Evolutionary conservation across 208 protist species (phyloP).

Genomic region (Wallacemonas sp.): DNA sequence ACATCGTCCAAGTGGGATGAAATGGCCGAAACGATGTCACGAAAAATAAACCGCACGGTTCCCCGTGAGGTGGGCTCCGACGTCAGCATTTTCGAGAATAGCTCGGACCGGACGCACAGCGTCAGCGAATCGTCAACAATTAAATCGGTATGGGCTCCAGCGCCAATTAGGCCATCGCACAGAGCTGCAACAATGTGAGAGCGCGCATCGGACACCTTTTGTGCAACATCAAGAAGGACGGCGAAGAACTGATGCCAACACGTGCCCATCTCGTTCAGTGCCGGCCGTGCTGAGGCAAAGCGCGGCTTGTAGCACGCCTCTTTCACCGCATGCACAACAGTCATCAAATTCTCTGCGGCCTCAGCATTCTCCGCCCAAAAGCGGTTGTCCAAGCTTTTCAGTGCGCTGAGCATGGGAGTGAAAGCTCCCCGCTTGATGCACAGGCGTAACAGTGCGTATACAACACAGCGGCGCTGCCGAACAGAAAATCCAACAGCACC

Average conservation of each 20-base stretch:
- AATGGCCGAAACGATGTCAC: conserved; percentile 21
- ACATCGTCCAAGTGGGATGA: background rate
- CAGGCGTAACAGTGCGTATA: conserved; percentile 3
- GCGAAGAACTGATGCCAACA: background rate
- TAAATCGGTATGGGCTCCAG: background rate
- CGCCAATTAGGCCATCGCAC: conserved; percentile 6
- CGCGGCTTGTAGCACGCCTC: background rate
- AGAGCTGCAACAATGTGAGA: conserved; percentile 13
- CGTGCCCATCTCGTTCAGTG: background rate
- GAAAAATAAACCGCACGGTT: conserved; percentile 30
- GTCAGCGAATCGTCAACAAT: conserved; percentile 1
- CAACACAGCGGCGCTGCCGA: background rate
- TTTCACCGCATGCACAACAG: conserved; percentile 1
- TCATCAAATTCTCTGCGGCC: background rate
- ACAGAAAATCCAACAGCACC: background rate
- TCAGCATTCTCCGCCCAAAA: background rate
- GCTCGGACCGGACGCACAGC: background rate
- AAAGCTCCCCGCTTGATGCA: conserved; percentile 6
- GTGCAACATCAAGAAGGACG: background rate
- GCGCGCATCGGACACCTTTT: background rate
- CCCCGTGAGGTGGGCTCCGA: conserved; percentile 17
- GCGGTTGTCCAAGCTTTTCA: background rate
- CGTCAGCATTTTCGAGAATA: conserved; percentile 12
- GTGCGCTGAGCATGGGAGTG: background rate
- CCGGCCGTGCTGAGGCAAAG: background rate